These are phyloP conservation scores for Curvularia verruculosa DNA, from an alignment of 2,329 filamentous ascomycete genomes.

Conservation along the genomic window DNA sequence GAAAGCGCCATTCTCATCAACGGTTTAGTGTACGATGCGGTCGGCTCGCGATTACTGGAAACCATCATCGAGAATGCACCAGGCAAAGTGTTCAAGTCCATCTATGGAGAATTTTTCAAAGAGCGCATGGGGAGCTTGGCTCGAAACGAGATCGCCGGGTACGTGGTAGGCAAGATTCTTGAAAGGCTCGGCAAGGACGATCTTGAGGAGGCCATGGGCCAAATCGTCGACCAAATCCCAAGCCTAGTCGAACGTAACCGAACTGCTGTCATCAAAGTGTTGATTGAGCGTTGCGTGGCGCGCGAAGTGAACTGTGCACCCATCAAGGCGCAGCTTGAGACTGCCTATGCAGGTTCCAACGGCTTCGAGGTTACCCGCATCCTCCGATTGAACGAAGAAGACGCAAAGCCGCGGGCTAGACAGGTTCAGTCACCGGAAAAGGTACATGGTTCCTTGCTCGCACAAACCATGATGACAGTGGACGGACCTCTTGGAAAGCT, in stretches of 20 bases:
- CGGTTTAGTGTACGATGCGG: slow-evolving; percentile 83
- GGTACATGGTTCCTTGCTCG: slow-evolving; percentile 82
- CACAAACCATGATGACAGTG: slow-evolving; percentile 77
- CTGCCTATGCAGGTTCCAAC: slow-evolving; percentile 60
- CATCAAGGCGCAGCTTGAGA: slow-evolving; percentile 63
- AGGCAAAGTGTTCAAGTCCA: slow-evolving; percentile 86
- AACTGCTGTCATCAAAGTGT: slow-evolving; percentile 76
- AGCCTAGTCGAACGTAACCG: slow-evolving; percentile 76
- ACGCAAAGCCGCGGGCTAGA: slow-evolving; percentile 40
- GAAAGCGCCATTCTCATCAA: slow-evolving; percentile 83
- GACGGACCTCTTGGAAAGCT: slow-evolving; percentile 71
- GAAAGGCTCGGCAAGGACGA: slow-evolving; percentile 88
- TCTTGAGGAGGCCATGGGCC: slow-evolving; percentile 72
- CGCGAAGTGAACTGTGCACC: slow-evolving; percentile 65
- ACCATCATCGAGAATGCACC: slow-evolving; percentile 80
- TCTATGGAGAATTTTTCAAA: slow-evolving; percentile 81
- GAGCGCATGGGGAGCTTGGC: slow-evolving; percentile 79
- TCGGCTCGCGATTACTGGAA: slow-evolving; percentile 89
- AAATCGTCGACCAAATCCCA: slow-evolving; percentile 74
- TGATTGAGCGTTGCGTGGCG: slow-evolving; percentile 81
- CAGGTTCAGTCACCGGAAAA: slow-evolving; percentile 56
- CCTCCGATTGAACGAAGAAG: slow-evolving; percentile 61
- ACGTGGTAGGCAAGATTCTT: slow-evolving; percentile 82
- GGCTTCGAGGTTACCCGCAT: slow-evolving; percentile 64
- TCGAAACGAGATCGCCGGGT: slow-evolving; percentile 88